Evolutionary conservation across 2,329 filamentous ascomycete genomes (phyloP).

Genomic region (Pseudogymnoascus sp.): DNA sequence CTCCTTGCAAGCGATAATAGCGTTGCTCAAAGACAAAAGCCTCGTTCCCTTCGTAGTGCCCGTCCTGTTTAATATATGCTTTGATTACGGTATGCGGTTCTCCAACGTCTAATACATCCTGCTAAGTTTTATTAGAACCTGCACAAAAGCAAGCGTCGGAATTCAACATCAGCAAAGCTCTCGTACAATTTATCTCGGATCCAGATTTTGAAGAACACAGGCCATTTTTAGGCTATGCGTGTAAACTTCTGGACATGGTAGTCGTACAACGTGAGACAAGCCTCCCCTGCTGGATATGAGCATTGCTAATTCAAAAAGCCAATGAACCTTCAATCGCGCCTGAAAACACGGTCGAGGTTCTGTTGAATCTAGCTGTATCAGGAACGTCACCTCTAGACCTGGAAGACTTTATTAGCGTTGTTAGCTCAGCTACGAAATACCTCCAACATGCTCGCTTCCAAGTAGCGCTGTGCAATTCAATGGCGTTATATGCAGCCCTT

Average conservation of each 20-base stretch:
- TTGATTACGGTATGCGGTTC: slow-evolving; percentile 49
- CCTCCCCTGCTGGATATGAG: background rate
- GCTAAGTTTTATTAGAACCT: slow-evolving; percentile 31
- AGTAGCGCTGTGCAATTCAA: slow-evolving; percentile 34
- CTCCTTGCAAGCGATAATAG: slow-evolving; percentile 40
- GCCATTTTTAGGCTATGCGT: slow-evolving; percentile 43
- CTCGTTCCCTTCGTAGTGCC: slow-evolving; percentile 46
- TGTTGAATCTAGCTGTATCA: slow-evolving; percentile 42
- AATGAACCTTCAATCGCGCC: slow-evolving; percentile 23
- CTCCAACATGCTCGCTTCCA: slow-evolving; percentile 47
- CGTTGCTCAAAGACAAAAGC: slow-evolving; percentile 38
- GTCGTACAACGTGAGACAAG: slow-evolving; percentile 37
- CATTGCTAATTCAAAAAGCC: slow-evolving; percentile 16
- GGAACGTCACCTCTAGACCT: slow-evolving; percentile 36
- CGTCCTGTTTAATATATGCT: slow-evolving; percentile 53
- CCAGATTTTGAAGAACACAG: slow-evolving; percentile 35
- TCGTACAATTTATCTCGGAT: slow-evolving; percentile 42
- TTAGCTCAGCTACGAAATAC: slow-evolving; percentile 46
- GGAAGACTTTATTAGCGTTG: slow-evolving; percentile 46
- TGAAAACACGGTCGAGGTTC: slow-evolving; percentile 40
- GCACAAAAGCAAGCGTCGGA: slow-evolving; percentile 49
- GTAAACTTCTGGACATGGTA: slow-evolving; percentile 49
- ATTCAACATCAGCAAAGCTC: slow-evolving; percentile 39
- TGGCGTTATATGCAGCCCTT: slow-evolving; percentile 36
- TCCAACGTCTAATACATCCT: slow-evolving; percentile 15